Conservation (phyloP, 1,139 yeast species). For the Yamadazyma kanchanaburiensis region DNA sequence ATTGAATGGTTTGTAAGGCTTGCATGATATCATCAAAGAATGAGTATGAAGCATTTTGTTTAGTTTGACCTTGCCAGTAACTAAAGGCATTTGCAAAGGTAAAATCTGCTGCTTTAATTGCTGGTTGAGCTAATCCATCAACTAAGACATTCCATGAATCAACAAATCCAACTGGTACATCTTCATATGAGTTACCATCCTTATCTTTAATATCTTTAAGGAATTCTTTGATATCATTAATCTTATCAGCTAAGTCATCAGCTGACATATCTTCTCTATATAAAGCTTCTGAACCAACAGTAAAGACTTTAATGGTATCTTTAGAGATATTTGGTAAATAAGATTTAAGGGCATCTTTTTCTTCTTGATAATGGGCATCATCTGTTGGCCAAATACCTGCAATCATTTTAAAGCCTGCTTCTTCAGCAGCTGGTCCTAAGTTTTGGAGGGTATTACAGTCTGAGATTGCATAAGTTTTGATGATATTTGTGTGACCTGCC, state of each 20-base stretch:
- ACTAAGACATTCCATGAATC: slow-evolving; percentile 94
- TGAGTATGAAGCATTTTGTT: slow-evolving; percentile 76
- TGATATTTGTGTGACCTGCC: slow-evolving; percentile 52
- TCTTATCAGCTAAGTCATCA: slow-evolving; percentile 58
- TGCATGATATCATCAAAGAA: slow-evolving; percentile 96
- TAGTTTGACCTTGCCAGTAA: slow-evolving; percentile 97
- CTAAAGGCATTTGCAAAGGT: slow-evolving; percentile 93
- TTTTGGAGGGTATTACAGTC: slow-evolving; percentile 83
- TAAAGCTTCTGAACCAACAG: slow-evolving; percentile 90
- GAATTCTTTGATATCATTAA: slow-evolving; percentile 54
- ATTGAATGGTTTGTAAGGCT: slow-evolving; percentile 83
- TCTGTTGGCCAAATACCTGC: slow-evolving; percentile 92
- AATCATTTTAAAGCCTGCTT: slow-evolving; percentile 67
- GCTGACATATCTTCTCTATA: slow-evolving; percentile 84
- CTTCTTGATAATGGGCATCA: slow-evolving; percentile 66
- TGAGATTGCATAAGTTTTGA: slow-evolving; percentile 82
- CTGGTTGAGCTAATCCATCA: slow-evolving; percentile 68
- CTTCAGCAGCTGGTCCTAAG: slow-evolving; percentile 83
- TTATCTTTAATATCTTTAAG: slow-evolving; percentile 65
- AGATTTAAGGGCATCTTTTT: slow-evolving; percentile 62
- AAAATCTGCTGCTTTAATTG: slow-evolving; percentile 76
- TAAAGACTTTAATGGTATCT: slow-evolving; percentile 64
- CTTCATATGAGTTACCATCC: slow-evolving; percentile 71
- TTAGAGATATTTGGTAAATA: slow-evolving; percentile 71
- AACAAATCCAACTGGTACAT: slow-evolving; percentile 82